Evolutionary conservation across 1,139 yeast genomes (phyloP), one percentile per base, ranked within the genome.

Genomic region (Kodamaea sp.): DNA sequence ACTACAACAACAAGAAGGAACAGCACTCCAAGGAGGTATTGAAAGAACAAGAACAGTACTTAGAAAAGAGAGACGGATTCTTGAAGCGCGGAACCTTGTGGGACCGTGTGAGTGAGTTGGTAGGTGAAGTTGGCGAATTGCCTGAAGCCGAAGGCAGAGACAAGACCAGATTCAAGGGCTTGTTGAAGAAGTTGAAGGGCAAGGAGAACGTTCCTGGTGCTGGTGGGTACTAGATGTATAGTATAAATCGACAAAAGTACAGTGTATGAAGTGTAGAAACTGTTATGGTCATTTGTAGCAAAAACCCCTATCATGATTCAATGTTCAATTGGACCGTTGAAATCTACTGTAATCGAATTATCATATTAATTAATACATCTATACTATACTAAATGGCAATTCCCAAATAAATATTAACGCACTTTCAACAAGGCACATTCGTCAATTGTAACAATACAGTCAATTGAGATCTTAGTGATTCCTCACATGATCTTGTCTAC

Each of bases 1-100:
- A 83, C 56, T 94, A 94, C 72, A 89, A 88, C 64, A 70, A 74
- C 55, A 92, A 92, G 67, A 86, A 82, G 63, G 95, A 88, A 37
- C 76, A 76, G 46, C 78, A 79, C 36, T 69, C 83, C 41, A 80
- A 77, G 43, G 75, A 78, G 41, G 83, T 87, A 7, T 70, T 70
- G 55, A 68, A 75, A 39, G 84, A 80, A 46, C 88, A 87, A 50
- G 87, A 82, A 46, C 77, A 75, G 39, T 90, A 83, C 54, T 61
- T 87, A 42, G 80, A 75, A 40, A 80, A 85, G 55, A 80, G 95
- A 55, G 97, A 90, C 55, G 76, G 76, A 24, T 87, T 85, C 57
- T 81, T 84, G 53, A 79, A 80, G 42, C 81, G 79, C 37, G 78
- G 83, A 19, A 83, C 95, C 22, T 80, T 90, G 42, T 94, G 98